Evolutionary conservation across 805 yeast species (phyloP).

Genomic region (Candida coquimbonensis): DNA sequence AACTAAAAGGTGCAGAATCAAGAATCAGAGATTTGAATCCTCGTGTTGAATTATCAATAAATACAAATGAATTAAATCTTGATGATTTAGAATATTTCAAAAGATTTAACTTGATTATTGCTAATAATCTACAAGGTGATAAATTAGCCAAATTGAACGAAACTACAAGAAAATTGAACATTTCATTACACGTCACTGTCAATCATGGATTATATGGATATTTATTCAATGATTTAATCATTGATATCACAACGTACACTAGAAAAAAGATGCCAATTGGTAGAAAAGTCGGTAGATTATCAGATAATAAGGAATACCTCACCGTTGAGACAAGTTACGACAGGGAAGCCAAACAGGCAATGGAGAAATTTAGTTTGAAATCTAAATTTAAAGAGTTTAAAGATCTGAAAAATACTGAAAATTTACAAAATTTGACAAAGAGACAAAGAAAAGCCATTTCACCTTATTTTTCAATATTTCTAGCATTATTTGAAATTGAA

Average conservation of each 20-base stretch:
- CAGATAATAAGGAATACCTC: conserved; percentile 36
- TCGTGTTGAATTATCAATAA: conserved; percentile 54
- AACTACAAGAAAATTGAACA: conserved; percentile 44
- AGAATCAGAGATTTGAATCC: conserved; percentile 72
- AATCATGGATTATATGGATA: conserved; percentile 80
- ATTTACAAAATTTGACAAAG: conserved; percentile 23
- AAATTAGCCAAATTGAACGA: conserved; percentile 44
- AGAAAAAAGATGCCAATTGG: conserved; percentile 41
- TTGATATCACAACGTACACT: conserved; percentile 49
- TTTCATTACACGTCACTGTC: conserved; percentile 65
- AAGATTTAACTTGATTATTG: conserved; percentile 64
- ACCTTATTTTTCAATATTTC: conserved; percentile 49
- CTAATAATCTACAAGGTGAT: conserved; percentile 49
- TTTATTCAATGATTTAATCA: conserved; percentile 69
- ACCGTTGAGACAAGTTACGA: conserved; percentile 28
- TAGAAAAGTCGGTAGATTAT: conserved; percentile 45
- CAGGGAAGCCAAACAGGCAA: conserved; percentile 27
- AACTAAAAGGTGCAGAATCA: conserved; percentile 46
- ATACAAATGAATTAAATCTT: conserved; percentile 23
- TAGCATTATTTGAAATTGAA: conserved; percentile 49
- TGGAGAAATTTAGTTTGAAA: conserved; percentile 32
- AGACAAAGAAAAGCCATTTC: conserved; percentile 42
- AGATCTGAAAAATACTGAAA: conserved; percentile 25
- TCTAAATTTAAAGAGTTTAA: conserved; percentile 32
- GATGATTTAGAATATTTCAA: conserved; percentile 33